These are phyloP conservation scores for Tirmania nivea DNA, from an alignment of 495 filamentous ascomycete genomes.

Conservation along the genomic window DNA sequence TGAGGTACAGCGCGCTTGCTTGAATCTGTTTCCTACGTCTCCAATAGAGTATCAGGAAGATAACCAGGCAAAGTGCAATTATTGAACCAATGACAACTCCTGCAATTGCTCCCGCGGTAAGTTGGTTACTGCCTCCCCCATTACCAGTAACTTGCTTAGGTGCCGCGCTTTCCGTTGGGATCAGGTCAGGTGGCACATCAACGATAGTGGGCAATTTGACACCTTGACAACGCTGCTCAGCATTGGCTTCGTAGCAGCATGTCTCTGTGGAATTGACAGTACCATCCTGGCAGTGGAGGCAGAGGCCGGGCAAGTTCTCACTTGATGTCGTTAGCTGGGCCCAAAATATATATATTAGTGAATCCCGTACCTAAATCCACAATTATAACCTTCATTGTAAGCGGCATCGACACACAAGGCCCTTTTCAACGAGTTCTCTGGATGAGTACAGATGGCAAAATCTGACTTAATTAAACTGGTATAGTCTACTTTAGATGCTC, in stretches of 20 bases:
- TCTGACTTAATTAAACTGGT: slow-evolving; percentile 69
- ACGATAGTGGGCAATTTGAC: slow-evolving; percentile 58
- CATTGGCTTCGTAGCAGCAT: slow-evolving; percentile 71
- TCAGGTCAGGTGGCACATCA: slow-evolving; percentile 45
- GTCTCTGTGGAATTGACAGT: slow-evolving; percentile 78
- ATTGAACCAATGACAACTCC: slow-evolving; percentile 74
- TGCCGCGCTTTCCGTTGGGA: slow-evolving; percentile 23
- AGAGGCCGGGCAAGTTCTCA: slow-evolving; percentile 62
- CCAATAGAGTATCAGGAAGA: slow-evolving; percentile 37
- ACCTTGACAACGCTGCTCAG: slow-evolving; percentile 41
- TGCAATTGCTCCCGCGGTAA: slow-evolving; percentile 71
- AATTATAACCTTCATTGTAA: slow-evolving; percentile 66
- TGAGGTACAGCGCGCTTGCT: slow-evolving; percentile 36
- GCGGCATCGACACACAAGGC: slow-evolving; percentile 48
- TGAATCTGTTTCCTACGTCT: slow-evolving; percentile 38
- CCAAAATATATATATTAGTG: neutral
- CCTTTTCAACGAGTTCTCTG: slow-evolving; percentile 49
- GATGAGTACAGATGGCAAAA: slow-evolving; percentile 71
- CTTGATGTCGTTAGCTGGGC: slow-evolving; percentile 18
- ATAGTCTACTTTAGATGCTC: slow-evolving; percentile 37
- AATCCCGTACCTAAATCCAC: slow-evolving; percentile 38
- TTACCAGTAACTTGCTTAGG: slow-evolving; percentile 8
- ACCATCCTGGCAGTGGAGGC: slow-evolving; percentile 64
- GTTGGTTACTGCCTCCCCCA: slow-evolving; percentile 15
- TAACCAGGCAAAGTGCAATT: slow-evolving; percentile 43